Conservation (phyloP, 208 protist genomes). For the Leishmania amazonensis region DNA sequence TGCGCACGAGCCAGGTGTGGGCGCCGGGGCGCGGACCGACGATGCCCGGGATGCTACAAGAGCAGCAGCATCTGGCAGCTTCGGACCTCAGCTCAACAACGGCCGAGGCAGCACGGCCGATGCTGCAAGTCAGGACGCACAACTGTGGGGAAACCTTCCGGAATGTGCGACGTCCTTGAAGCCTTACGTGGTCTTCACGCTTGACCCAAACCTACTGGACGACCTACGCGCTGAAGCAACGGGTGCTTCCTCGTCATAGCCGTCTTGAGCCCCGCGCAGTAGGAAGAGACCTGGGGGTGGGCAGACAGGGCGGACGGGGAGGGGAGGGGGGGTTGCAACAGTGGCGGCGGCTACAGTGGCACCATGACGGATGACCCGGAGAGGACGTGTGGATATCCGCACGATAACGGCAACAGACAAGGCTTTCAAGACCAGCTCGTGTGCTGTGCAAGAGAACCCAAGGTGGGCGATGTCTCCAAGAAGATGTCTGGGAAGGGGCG, state of each 20-base stretch:
- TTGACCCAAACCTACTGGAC: conserved; percentile 42
- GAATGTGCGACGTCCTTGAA: conserved; percentile 39
- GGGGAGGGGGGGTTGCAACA: too few species aligned
- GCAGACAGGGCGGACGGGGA: not conserved
- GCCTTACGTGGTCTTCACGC: conserved; percentile 57
- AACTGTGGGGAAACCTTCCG: conserved; percentile 8
- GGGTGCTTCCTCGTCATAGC: not conserved
- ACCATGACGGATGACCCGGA: too few species aligned
- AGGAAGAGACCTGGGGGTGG: not conserved
- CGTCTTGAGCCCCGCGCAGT: not conserved
- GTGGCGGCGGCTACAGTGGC: too few species aligned
- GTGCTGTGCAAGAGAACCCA: too few species aligned
- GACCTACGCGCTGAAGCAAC: conserved; percentile 21
- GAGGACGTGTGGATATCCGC: too few species aligned
- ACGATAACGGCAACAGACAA: too few species aligned
- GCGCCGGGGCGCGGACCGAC: not conserved
- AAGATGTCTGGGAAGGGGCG: too few species aligned
- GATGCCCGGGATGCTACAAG: not conserved
- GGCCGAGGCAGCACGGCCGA: not conserved
- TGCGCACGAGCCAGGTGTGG: not conserved
- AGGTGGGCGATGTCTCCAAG: too few species aligned
- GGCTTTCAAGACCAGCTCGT: too few species aligned
- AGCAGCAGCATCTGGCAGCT: not conserved
- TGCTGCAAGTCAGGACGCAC: not conserved
- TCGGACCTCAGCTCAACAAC: not conserved